phyloP scores from a whole-genome alignment of 345 rosid species.

The Eutrema japonicum region DNA sequence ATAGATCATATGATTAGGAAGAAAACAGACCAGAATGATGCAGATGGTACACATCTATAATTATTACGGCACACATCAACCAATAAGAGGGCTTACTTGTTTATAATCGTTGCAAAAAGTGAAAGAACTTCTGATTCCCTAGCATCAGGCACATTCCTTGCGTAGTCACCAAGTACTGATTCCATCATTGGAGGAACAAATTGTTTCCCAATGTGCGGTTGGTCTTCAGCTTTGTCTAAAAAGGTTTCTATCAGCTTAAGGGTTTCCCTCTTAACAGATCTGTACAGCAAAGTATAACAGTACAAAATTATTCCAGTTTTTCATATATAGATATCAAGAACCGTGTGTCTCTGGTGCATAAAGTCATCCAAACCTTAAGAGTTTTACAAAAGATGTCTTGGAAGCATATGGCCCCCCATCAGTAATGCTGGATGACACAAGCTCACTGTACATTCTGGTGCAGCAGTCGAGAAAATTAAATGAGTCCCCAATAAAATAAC shows the following conservation, averaged over 20 bases:
- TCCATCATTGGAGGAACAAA: conserved; percentile 99
- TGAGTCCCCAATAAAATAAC: neutral
- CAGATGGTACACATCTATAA: conserved; percentile 14
- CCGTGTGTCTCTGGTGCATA: conserved; percentile 21
- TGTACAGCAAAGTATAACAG: conserved; percentile 44
- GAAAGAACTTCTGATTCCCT: conserved; percentile 99
- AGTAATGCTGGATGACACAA: conserved; percentile 89
- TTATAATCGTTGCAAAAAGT: conserved; percentile 95
- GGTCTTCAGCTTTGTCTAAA: conserved; percentile 99
- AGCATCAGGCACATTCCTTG: conserved; percentile 98
- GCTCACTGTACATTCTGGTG: conserved; percentile 99
- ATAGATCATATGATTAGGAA: conserved; percentile 11
- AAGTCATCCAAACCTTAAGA: conserved; percentile 62
- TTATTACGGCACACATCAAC: conserved; percentile 14
- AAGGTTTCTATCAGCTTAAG: conserved; percentile 97
- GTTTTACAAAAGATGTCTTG: conserved; percentile 87
- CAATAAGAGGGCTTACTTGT: conserved; percentile 63
- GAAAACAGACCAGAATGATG: neutral
- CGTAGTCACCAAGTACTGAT: conserved; percentile 95
- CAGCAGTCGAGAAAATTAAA: conserved; percentile 36
- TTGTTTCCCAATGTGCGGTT: conserved; percentile 95
- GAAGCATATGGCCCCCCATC: conserved; percentile 94
- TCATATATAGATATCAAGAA: conserved; percentile 17
- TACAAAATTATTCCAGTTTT: conserved; percentile 25
- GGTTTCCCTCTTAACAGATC: conserved; percentile 98